Evolutionary conservation across 2,329 filamentous ascomycete genomes (phyloP).

Genomic region (Hypoxylon sp.): DNA sequence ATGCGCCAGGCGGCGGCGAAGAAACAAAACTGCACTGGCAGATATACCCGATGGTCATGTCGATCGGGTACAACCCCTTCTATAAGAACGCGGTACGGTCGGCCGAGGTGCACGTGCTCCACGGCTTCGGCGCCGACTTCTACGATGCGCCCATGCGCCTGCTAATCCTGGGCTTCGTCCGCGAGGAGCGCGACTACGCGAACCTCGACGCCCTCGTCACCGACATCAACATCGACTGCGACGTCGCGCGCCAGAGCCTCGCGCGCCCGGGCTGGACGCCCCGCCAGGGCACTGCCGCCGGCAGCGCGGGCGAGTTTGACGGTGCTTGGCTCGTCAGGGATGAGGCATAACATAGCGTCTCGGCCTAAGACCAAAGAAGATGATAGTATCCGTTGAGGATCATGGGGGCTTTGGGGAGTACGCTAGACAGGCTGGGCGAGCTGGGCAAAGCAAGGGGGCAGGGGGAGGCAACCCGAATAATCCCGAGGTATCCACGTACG

Average conservation of each 20-base stretch:
- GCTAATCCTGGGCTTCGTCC: conserved; percentile 85
- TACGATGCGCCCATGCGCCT: conserved; percentile 85
- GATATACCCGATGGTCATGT: conserved; percentile 90
- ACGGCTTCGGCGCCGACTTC: conserved; percentile 82
- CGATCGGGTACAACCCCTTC: conserved; percentile 96
- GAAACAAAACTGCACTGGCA: conserved; percentile 42
- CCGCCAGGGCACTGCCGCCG: conserved; percentile 51
- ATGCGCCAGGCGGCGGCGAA: conserved; percentile 4
- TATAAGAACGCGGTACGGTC: conserved; percentile 91
- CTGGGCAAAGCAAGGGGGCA: background rate
- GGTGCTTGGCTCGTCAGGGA: conserved; percentile 50
- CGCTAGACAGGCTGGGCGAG: background rate
- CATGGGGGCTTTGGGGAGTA: no score
- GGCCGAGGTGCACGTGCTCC: conserved; percentile 91
- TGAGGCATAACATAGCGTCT: background rate
- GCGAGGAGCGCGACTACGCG: conserved; percentile 89
- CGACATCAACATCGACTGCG: conserved; percentile 90
- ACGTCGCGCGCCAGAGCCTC: conserved; percentile 81
- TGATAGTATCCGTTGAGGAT: background rate
- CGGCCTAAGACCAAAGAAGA: background rate
- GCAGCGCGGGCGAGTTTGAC: conserved; percentile 44
- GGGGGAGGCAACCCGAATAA: conserved; percentile 26
- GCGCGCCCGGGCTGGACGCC: conserved; percentile 68
- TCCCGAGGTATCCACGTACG: conserved; percentile 27
- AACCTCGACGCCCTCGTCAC: conserved; percentile 83